phyloP scores from a whole-genome alignment of 192 early-diverging fungal species.

The Spizellomyces sp. region DNA sequence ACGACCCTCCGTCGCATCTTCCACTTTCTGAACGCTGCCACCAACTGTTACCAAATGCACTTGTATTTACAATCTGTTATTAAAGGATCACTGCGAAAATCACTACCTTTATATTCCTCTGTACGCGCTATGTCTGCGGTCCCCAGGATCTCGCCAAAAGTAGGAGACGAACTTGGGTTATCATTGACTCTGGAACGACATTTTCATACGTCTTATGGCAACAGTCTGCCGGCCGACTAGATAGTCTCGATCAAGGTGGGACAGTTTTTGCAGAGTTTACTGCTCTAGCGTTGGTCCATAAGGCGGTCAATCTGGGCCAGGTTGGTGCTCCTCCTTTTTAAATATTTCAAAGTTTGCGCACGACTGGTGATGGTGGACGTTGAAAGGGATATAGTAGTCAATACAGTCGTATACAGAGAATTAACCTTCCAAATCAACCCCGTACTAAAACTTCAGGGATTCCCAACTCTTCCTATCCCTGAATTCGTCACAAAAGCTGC shows the following conservation, averaged over 20 bases:
- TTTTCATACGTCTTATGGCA: no score
- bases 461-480: conserved; percentile 70
- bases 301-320: conserved; percentile 93
- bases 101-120: no score
- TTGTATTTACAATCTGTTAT: no score
- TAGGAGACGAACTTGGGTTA: no score
- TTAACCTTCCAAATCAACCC: conserved; percentile 1
- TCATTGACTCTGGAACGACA: no score
- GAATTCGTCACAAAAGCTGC: conserved; percentile 84
- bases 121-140: not conserved
- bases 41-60: no score
- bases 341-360: not conserved
- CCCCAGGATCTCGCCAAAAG: not conserved
- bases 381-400: no score
- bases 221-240: conserved; percentile 28
- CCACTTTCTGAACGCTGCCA: no score
- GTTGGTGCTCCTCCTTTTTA: conserved; percentile 69
- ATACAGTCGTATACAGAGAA: no score
- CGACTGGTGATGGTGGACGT: not conserved
- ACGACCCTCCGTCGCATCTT: no score
- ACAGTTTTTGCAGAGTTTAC: conserved; percentile 75
- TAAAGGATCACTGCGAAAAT: no score
- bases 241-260: conserved; percentile 41
- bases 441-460: conserved; percentile 54
- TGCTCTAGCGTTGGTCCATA: conserved; percentile 75